Evolutionary conservation across 2,329 filamentous ascomycete species (phyloP), one percentile per base, ranked within the genome.

Genomic region (Ustulina deusta): DNA sequence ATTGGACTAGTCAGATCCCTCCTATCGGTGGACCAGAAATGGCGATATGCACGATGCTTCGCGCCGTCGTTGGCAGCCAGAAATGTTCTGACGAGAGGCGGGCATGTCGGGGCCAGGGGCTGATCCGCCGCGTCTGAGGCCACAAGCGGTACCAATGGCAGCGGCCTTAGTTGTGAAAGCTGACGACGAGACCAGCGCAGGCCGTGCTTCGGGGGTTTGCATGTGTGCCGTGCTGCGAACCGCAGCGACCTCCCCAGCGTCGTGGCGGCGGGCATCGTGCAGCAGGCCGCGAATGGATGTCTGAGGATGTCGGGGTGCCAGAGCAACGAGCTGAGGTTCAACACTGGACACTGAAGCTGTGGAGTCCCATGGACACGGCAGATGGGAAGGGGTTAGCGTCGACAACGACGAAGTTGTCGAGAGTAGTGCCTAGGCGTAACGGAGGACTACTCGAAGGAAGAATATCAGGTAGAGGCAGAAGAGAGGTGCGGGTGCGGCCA

Each of bases 251-350:
- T 48, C n/a, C 52, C 20, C 5, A 46, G 2, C 11, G 32, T n/a
- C 10, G 32, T 9, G 22, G 46, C 15, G 25, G 22, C 20, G 6
- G 54, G 25, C 64, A 69, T 68, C 6, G 29, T 54, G 17, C 15
- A 42, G 13, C 13, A n/a, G 9, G 15, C 27, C 20, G n/a, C 22
- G 11, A 3, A 29, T 42, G 27, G 25, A 29, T 20, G 6, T 57
- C 48, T 7, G 29, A 36, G 27, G 34, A 32, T 36, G 25, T 36
- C 27, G 3, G n/a, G 9, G 4, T 51, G n/a, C 32, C 5, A 51
- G 27, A 32, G n/a, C 29, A n/a, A 34, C 17, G 10, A 17, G n/a
- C 9, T 15, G 22, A 51, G 48, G 13, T 20, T 32, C 46, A 27
- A 22, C n/a, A n/a, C n/a, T 32, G 9, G 44, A 13, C 13, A 48